These are phyloP conservation scores for Lanmaoa rubissima DNA, from an alignment of 768 basidiomycete genomes.

Conservation along the genomic window DNA sequence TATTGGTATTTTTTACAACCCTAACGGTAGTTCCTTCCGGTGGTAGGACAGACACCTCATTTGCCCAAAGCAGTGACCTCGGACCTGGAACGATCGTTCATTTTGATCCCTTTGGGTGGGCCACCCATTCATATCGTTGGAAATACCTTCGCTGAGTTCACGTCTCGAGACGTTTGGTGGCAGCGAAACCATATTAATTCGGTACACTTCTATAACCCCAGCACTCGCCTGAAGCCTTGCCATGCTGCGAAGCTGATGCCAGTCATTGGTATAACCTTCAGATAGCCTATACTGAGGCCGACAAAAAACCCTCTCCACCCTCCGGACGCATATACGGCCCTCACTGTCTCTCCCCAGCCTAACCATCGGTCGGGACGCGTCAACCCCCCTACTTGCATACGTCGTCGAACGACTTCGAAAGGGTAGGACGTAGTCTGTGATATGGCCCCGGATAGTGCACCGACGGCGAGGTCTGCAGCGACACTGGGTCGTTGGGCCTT, in stretches of 20 bases:
- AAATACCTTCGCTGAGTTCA: neutral
- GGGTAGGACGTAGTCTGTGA: slow-evolving; percentile 93
- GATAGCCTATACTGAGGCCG: slow-evolving; percentile 85
- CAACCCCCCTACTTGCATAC: slow-evolving; percentile 94
- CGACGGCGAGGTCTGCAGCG: slow-evolving; percentile 71
- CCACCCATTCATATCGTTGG: neutral
- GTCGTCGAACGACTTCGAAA: slow-evolving; percentile 86
- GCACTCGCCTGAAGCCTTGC: slow-evolving; percentile 47
- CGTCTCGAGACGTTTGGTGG: neutral
- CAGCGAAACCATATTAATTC: neutral
- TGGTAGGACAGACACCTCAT: too few relatives aligned
- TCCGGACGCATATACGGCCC: slow-evolving; percentile 57
- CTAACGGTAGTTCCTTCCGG: neutral
- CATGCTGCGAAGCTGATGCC: slow-evolving; percentile 91
- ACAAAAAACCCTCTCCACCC: slow-evolving; percentile 91
- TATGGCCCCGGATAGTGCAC: slow-evolving; percentile 81
- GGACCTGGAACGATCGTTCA: neutral
- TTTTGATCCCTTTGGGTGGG: neutral
- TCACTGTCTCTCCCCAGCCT: slow-evolving; percentile 74
- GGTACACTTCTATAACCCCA: slow-evolving; percentile 26
- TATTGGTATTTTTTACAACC: too few relatives aligned
- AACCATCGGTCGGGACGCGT: slow-evolving; percentile 75
- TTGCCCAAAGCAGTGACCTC: neutral
- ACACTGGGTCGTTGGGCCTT: slow-evolving; percentile 42
- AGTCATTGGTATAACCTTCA: slow-evolving; percentile 96